Conservation (phyloP, 495 filamentous ascomycete genomes). For the Annulohypoxylon stygium region DNA sequence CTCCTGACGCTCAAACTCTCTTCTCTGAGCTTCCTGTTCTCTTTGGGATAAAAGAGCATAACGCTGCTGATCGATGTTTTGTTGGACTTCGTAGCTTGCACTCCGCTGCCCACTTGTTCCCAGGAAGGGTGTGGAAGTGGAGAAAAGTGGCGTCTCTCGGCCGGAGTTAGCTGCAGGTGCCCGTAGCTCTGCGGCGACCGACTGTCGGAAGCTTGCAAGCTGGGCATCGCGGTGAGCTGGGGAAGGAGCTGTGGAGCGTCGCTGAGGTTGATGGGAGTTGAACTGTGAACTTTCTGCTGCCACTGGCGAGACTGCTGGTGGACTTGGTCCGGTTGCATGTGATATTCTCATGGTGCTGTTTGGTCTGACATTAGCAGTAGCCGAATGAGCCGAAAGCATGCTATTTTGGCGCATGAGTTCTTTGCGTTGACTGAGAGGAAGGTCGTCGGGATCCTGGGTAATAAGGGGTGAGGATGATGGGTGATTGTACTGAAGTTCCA, state of each 20-base stretch:
- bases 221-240: conserved; percentile 67
- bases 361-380: conserved; percentile 25
- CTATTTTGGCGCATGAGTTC: conserved; percentile 64
- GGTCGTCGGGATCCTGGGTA: conserved; percentile 68
- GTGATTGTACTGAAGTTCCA: conserved; percentile 52
- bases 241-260: conserved; percentile 56
- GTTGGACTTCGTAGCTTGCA: conserved; percentile 47
- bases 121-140: conserved; percentile 45
- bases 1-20: conserved; percentile 58
- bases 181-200: conserved; percentile 73
- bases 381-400: conserved; percentile 40
- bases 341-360: conserved; percentile 45
- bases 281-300: conserved; percentile 55
- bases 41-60: conserved; percentile 58
- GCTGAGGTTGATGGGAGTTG: conserved; percentile 70
- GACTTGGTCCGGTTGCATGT: conserved; percentile 21
- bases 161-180: conserved; percentile 51
- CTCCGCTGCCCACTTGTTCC: conserved; percentile 39
- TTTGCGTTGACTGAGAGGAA: conserved; percentile 79
- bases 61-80: conserved; percentile 61
- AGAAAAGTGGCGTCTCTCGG: conserved; percentile 61
- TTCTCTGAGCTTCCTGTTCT: conserved; percentile 62
- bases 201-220: conserved; percentile 82
- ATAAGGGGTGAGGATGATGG: conserved; percentile 33
- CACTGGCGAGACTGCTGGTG: conserved; percentile 22